Evolutionary conservation across 495 filamentous ascomycete species (phyloP).

Genomic region (Pseudoneurospora amorphoporcata): DNA sequence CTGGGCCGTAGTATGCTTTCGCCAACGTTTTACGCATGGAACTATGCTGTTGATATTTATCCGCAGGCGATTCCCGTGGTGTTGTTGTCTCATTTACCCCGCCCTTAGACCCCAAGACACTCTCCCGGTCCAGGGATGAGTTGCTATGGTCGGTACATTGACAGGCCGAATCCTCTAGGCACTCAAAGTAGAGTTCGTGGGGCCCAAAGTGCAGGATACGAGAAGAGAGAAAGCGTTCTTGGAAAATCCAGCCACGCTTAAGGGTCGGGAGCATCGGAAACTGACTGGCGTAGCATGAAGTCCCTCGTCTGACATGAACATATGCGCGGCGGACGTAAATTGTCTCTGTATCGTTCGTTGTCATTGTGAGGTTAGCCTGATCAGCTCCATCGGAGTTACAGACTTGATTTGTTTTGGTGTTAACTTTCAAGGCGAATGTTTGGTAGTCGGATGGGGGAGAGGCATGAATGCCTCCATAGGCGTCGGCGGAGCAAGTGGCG

Average conservation of each 20-base stretch:
- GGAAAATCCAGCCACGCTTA: conserved; percentile 13
- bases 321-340: conserved; percentile 4
- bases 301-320: not conserved
- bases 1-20: not conserved
- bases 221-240: conserved; percentile 10
- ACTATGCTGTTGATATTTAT: no score
- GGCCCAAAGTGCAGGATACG: conserved; percentile 14
- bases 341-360: not conserved
- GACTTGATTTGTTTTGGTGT: not conserved
- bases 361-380: not conserved
- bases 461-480: conserved; percentile 1
- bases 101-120: no score
- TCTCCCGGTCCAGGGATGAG: not conserved
- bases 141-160: conserved; percentile 5
- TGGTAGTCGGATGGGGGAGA: not conserved
- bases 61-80: no score
- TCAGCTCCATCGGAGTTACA: not conserved
- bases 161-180: conserved; percentile 1
- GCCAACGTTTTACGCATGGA: no score
- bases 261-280: conserved; percentile 1
- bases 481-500: not conserved
- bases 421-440: not conserved
- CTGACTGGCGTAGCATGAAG: not conserved
- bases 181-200: conserved; percentile 12
- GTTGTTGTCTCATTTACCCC: no score